phyloP scores from a whole-genome alignment of 768 basidiomycete genomes.

The Pleurotus eryngii region DNA sequence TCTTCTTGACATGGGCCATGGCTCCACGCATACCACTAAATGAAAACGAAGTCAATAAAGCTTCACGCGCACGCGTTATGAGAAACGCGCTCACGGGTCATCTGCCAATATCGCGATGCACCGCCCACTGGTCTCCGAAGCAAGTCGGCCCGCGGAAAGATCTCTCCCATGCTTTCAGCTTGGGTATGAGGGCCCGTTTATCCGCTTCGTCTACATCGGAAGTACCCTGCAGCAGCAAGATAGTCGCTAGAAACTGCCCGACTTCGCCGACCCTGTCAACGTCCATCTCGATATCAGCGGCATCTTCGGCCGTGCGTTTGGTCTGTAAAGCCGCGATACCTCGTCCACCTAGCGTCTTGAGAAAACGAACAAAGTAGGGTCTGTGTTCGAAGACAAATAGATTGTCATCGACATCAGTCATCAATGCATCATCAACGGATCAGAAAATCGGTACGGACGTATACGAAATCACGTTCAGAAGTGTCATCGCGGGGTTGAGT shows the following conservation, averaged over 20 bases:
- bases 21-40: slow-evolving; percentile 25
- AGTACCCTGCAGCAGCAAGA: slow-evolving; percentile 36
- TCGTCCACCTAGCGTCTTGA: slow-evolving; percentile 24
- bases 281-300: slow-evolving; percentile 15
- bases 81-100: slow-evolving; percentile 18
- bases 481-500: slow-evolving; percentile 20
- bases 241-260: slow-evolving; percentile 37
- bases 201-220: slow-evolving; percentile 26
- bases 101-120: slow-evolving; percentile 30
- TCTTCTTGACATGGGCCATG: slow-evolving; percentile 23
- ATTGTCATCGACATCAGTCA: neutral
- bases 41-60: neutral
- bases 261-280: slow-evolving; percentile 28
- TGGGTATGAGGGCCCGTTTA: slow-evolving; percentile 27
- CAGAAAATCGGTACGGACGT: slow-evolving; percentile 23
- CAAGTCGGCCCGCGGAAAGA: slow-evolving; percentile 25
- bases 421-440: neutral
- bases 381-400: slow-evolving; percentile 16
- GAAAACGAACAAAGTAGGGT: slow-evolving; percentile 39
- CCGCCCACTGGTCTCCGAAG: slow-evolving; percentile 30
- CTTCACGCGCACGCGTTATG: neutral
- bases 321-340: slow-evolving; percentile 34
- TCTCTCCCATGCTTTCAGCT: slow-evolving; percentile 29
- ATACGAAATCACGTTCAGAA: slow-evolving; percentile 31
- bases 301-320: slow-evolving; percentile 27